phyloP scores from a whole-genome alignment of 371 early-diverging fungal genomes.

The Actinomortierella ambigua region DNA sequence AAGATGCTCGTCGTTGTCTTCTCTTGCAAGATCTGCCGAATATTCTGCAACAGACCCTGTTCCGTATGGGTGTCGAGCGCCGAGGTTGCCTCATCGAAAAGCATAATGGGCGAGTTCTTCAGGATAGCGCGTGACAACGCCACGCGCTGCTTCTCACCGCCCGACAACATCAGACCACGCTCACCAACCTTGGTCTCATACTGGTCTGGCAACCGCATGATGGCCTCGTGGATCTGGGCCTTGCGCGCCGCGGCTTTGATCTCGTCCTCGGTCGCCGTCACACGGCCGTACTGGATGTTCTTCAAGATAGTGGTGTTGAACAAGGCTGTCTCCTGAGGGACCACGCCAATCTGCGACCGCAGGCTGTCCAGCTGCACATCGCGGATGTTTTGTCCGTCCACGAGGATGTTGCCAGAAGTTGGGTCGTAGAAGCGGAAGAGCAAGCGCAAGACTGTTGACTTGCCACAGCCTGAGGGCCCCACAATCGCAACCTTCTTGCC shows the following conservation, averaged over 20 bases:
- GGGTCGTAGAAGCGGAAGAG: constrained; percentile 91
- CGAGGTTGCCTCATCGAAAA: constrained; percentile 95
- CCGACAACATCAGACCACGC: constrained; percentile 83
- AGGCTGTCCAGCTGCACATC: constrained; percentile 73
- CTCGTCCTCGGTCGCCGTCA: constrained; percentile 54
- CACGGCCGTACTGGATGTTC: constrained; percentile 75
- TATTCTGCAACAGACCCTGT: constrained; percentile 75
- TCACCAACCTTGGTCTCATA: constrained; percentile 82
- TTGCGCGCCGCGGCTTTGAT: constrained; percentile 63
- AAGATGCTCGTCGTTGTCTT: constrained; percentile 73
- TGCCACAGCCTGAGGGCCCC: constrained; percentile 95
- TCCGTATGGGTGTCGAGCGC: constrained; percentile 93
- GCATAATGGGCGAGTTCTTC: constrained; percentile 77
- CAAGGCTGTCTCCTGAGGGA: constrained; percentile 82
- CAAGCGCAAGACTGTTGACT: constrained; percentile 82
- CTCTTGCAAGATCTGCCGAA: constrained; percentile 70
- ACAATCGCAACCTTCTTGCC: constrained; percentile 94
- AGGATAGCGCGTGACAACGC: constrained; percentile 81
- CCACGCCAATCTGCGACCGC: constrained; percentile 79
- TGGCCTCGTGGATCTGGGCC: constrained; percentile 69
- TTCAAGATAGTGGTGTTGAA: constrained; percentile 75
- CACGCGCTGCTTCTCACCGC: constrained; percentile 85
- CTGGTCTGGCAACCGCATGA: constrained; percentile 62
- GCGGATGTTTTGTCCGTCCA: constrained; percentile 81
- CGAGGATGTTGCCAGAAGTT: constrained; percentile 68